These are phyloP conservation scores for Lactarius psammicola DNA, from an alignment of 768 basidiomycete genomes.

Conservation along the genomic window DNA sequence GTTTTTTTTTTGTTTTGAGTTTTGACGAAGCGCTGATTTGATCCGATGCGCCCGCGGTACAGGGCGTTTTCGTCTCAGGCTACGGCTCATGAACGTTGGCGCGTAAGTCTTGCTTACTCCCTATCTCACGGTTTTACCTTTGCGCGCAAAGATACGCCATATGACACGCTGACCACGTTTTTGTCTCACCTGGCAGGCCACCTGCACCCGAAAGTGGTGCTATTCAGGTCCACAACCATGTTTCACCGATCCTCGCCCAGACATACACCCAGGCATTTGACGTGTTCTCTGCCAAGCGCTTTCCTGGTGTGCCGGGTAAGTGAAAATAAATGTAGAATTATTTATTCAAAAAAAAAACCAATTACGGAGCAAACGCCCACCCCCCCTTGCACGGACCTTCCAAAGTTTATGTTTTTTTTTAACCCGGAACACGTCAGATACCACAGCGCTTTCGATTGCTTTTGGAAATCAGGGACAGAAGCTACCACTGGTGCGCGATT, in stretches of 20 bases:
- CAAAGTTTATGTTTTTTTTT: background rate
- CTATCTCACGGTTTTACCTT: conserved; percentile 18
- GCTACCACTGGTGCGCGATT: conserved; percentile 63
- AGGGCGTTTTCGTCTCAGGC: conserved; percentile 83
- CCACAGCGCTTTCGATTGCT: conserved; percentile 85
- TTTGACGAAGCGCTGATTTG: conserved; percentile 21
- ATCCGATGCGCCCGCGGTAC: conserved; percentile 18
- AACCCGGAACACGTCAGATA: conserved; percentile 48
- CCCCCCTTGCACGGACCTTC: background rate
- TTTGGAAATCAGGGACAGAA: conserved; percentile 91
- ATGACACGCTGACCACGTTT: conserved; percentile 5
- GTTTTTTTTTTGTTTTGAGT: conserved; percentile 9
- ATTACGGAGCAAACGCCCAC: background rate
- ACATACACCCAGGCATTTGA: conserved; percentile 80
- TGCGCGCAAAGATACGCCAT: background rate
- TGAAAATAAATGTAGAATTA: conserved; percentile 13
- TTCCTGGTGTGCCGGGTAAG: conserved; percentile 89
- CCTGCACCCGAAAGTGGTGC: conserved; percentile 74
- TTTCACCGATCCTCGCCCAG: conserved; percentile 79
- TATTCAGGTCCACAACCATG: conserved; percentile 58
- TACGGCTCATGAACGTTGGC: conserved; percentile 88
- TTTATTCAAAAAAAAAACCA: background rate
- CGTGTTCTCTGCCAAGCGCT: conserved; percentile 91
- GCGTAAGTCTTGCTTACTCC: conserved; percentile 57
- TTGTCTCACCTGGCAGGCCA: conserved; percentile 5